phyloP scores from a whole-genome alignment of 495 filamentous ascomycete genomes.

The Penicillium cinerascens region DNA sequence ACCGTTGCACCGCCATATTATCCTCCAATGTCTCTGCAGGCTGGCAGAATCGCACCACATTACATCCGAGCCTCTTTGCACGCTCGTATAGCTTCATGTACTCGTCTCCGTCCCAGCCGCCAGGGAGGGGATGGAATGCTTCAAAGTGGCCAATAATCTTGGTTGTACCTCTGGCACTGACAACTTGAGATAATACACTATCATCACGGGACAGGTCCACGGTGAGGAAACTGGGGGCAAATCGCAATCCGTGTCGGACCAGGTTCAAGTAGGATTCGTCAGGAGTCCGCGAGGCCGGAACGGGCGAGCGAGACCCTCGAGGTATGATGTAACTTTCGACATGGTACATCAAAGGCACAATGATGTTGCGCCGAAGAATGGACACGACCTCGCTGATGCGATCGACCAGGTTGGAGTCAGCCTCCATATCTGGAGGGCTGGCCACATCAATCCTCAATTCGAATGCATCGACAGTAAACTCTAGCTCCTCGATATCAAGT shows the following conservation, averaged over 20 bases:
- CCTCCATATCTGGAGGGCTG: constrained; percentile 27
- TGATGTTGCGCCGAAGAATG: constrained; percentile 58
- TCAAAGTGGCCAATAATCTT: constrained; percentile 66
- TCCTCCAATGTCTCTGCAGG: constrained; percentile 38
- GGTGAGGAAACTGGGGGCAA: constrained; percentile 67
- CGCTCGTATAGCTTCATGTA: constrained; percentile 38
- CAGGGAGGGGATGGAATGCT: constrained; percentile 40
- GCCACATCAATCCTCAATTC: constrained; percentile 60
- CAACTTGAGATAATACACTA: constrained; percentile 48
- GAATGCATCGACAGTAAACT: constrained; percentile 63
- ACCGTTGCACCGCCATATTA: constrained; percentile 40
- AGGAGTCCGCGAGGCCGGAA: constrained; percentile 18
- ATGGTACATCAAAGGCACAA: constrained; percentile 52
- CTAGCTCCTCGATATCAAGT: constrained; percentile 60
- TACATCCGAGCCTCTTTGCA: constrained; percentile 42
- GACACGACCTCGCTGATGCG: constrained; percentile 55
- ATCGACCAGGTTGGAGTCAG: constrained; percentile 36
- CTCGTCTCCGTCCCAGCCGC: constrained; percentile 39
- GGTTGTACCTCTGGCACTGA: constrained; percentile 55
- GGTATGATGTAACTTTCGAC: constrained; percentile 34
- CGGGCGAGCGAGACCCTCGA: constrained; percentile 17
- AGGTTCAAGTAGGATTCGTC: constrained; percentile 56
- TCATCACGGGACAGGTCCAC: constrained; percentile 61
- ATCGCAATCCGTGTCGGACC: constrained; percentile 62
- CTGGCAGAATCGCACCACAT: constrained; percentile 48